phyloP scores from a whole-genome alignment of 2,329 filamentous ascomycete species.

The Orbilia brochopaga region DNA sequence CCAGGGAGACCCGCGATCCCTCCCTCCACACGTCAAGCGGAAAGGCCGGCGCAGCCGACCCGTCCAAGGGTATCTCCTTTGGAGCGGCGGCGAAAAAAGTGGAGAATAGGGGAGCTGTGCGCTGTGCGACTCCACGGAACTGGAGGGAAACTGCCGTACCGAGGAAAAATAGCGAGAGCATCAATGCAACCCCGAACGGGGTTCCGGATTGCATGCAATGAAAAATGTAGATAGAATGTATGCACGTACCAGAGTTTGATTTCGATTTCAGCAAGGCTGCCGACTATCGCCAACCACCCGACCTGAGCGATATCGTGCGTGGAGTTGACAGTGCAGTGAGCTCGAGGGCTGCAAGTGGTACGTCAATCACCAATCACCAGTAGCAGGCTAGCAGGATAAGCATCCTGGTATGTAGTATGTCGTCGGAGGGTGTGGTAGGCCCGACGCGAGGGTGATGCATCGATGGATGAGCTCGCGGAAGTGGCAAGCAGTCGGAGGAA shows the following conservation, averaged over 20 bases:
- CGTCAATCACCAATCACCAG: too few relatives aligned
- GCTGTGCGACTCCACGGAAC: slow-evolving; percentile 17
- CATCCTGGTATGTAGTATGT: background rate
- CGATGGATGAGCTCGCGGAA: background rate
- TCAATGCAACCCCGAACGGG: background rate
- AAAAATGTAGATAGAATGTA: too few relatives aligned
- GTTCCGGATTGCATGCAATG: slow-evolving; percentile 2
- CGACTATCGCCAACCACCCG: background rate
- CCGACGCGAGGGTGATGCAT: background rate
- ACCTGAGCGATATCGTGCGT: background rate
- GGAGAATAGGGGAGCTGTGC: slow-evolving; percentile 38
- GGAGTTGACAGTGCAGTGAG: too few relatives aligned
- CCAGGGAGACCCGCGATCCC: slow-evolving; percentile 30
- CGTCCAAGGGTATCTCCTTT: slow-evolving; percentile 23
- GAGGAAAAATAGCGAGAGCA: background rate
- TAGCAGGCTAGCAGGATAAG: background rate
- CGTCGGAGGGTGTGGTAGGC: background rate
- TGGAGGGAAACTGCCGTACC: background rate
- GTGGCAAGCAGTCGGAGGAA: background rate
- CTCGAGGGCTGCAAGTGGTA: background rate
- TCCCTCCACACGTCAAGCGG: slow-evolving; percentile 48
- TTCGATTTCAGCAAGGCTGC: background rate
- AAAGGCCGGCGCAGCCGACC: slow-evolving; percentile 45
- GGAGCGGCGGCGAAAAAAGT: slow-evolving; percentile 19
- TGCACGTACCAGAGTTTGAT: background rate